Evolutionary conservation across 768 basidiomycete genomes (phyloP), one percentile per base, ranked within the genome.

Genomic region (Neoboletus brunneissimus): DNA sequence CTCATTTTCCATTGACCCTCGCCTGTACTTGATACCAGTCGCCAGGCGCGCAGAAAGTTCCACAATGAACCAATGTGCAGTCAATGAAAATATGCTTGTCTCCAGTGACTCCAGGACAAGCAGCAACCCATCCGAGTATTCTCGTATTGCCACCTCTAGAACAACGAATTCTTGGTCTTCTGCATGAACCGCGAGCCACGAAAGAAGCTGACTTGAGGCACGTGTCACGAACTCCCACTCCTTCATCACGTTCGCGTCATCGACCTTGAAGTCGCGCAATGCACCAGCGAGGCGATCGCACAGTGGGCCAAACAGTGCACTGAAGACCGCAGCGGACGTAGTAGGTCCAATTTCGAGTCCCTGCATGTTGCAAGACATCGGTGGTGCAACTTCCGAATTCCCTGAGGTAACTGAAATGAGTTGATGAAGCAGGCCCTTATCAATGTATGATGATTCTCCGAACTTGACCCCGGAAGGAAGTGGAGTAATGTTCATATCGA

Each of bases 31-130:
- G 58, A 61, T 51, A 25, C 66, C 63, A 10, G 54, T 45, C 25
- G 54, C 61, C 23, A 79, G 56, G 18, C 84, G 79, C 35, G 73
- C 73, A 3, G 79, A 73, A 20, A 87, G 53, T 63, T 88, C 88
- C 32, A 91, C 73, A 4, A 76, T 63, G 65, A 87, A 86, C 89
- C 89, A 91, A 34, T 77, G 74, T n/a, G 79, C 60, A 11, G 75
- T 65, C 42, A 87, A 68, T 4, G 73, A 74, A 22, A 79, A 72
- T 4, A 62, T 55, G 3, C 61, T 68, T 1, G 73, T 67, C 1
- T 73, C 64, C 3, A 72, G 66, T 5, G 76, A 73, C 27, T 75
- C 72, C 49, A 83, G 67, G 16, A 69, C 68, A 22, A 71, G 64
- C 5, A 78, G 61, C 32, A 84, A 64, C 15, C 67, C 72, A 37